Evolutionary conservation across 441 rosid species (phyloP).

Genomic region (Raphanus hybrid): DNA sequence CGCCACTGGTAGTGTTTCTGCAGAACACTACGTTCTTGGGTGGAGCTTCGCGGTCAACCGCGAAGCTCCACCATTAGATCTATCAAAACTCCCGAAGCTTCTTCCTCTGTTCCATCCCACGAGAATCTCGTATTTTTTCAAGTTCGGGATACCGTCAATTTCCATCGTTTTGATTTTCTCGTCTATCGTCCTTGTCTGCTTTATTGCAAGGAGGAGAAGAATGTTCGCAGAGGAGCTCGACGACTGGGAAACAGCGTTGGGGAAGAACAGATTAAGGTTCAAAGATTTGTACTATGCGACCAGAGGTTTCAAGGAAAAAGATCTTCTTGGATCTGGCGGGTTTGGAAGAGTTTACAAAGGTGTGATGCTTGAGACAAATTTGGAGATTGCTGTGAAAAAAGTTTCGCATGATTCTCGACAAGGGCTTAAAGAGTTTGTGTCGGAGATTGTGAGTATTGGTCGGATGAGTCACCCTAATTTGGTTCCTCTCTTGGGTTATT

Average conservation of each 20-base stretch:
- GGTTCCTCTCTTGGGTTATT: slow-evolving; percentile 75
- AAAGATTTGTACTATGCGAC: slow-evolving; percentile 5
- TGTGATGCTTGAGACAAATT: background rate
- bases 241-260: slow-evolving; percentile 3
- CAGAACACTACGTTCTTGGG: slow-evolving; percentile 64
- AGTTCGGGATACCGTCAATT: background rate
- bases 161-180: background rate
- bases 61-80: slow-evolving; percentile 49
- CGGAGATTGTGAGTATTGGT: slow-evolving; percentile 76
- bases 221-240: background rate
- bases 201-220: slow-evolving; percentile 1
- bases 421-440: slow-evolving; percentile 71
- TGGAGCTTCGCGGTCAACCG: slow-evolving; percentile 72
- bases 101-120: background rate
- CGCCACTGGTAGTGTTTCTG: slow-evolving; percentile 59
- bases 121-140: background rate
- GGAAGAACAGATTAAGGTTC: background rate
- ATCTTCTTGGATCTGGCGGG: slow-evolving; percentile 3
- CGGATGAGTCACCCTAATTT: slow-evolving; percentile 72
- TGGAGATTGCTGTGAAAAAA: slow-evolving; percentile 2
- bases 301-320: slow-evolving; percentile 4
- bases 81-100: slow-evolving; percentile 58
- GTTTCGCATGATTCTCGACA: slow-evolving; percentile 41
- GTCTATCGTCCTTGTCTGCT: background rate
- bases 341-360: slow-evolving; percentile 10